These are phyloP conservation scores for Cordyceps fumosorosea DNA, from an alignment of 2,329 filamentous ascomycete genomes.

Conservation along the genomic window DNA sequence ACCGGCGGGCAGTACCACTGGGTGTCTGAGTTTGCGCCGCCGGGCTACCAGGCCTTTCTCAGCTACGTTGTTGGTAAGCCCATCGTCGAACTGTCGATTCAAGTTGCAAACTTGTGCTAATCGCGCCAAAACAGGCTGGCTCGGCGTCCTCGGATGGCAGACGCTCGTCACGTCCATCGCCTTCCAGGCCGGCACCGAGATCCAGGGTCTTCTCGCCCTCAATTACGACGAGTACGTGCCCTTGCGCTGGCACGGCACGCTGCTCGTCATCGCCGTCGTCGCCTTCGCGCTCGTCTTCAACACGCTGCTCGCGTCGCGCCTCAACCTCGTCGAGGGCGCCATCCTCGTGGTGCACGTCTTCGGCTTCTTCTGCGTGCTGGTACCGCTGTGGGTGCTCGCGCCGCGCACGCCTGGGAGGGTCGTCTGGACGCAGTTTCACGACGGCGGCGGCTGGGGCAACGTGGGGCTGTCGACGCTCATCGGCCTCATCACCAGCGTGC, in stretches of 20 bases:
- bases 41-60: slow-evolving; percentile 38
- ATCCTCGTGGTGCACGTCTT: slow-evolving; percentile 36
- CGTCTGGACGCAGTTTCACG: slow-evolving; percentile 26
- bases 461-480: slow-evolving; percentile 29
- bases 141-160: slow-evolving; percentile 34
- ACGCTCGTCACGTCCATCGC: slow-evolving; percentile 29
- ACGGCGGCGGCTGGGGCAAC: slow-evolving; percentile 28
- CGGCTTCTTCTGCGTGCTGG: slow-evolving; percentile 24
- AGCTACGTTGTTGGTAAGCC: slow-evolving; percentile 33
- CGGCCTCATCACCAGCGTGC: slow-evolving; percentile 31
- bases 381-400: slow-evolving; percentile 30
- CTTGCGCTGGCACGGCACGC: slow-evolving; percentile 35
- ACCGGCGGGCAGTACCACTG: slow-evolving; percentile 49
- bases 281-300: slow-evolving; percentile 19
- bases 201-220: slow-evolving; percentile 32
- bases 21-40: slow-evolving; percentile 43
- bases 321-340: slow-evolving; percentile 37
- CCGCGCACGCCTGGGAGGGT: slow-evolving; percentile 20
- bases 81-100: too few species aligned
- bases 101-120: too few species aligned
- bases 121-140: slow-evolving; percentile 24
- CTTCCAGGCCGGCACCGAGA: slow-evolving; percentile 32
- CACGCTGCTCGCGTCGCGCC: slow-evolving; percentile 26
- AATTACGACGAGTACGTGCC: slow-evolving; percentile 28
- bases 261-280: slow-evolving; percentile 36